Conservation (phyloP, 1,284 basidiomycete genomes). For the Polyporus tsugae region DNA sequence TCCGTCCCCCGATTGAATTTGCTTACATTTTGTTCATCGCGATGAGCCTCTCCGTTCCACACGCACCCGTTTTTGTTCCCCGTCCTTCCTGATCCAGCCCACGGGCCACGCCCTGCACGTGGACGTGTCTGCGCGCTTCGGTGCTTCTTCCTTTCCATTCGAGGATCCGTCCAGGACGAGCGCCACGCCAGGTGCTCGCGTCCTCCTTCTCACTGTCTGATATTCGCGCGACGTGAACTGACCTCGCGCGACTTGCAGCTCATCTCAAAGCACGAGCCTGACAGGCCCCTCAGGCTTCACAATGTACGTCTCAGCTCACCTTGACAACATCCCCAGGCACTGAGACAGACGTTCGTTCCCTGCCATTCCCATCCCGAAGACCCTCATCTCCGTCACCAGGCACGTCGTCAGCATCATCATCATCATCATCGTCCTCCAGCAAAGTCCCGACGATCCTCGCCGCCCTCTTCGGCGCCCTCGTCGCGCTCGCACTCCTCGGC, state of each 20-base stretch:
- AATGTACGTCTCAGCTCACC: neutral
- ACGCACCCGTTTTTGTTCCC: neutral
- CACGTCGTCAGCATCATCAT: neutral
- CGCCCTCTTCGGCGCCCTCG: conserved; percentile 33
- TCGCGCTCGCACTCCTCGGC: conserved; percentile 30
- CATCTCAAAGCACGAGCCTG: neutral
- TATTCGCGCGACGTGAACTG: neutral
- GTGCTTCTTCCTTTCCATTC: neutral
- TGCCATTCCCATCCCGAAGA: neutral
- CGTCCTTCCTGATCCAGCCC: neutral
- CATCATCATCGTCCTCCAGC: conserved; percentile 15
- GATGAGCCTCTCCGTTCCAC: too few relatives aligned
- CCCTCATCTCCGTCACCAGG: neutral
- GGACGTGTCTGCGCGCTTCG: neutral
- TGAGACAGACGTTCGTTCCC: too few relatives aligned
- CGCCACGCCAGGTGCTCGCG: neutral
- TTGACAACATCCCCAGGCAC: neutral
- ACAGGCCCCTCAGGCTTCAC: neutral
- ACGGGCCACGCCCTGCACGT: neutral
- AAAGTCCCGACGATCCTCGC: conserved; percentile 34
- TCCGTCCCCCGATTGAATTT: neutral
- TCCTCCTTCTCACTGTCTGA: neutral
- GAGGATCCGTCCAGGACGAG: neutral
- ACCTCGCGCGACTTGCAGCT: neutral
- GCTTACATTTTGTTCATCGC: neutral